Evolutionary conservation across 257 asterid genomes (phyloP).

Genomic region (Salvia splendens): DNA sequence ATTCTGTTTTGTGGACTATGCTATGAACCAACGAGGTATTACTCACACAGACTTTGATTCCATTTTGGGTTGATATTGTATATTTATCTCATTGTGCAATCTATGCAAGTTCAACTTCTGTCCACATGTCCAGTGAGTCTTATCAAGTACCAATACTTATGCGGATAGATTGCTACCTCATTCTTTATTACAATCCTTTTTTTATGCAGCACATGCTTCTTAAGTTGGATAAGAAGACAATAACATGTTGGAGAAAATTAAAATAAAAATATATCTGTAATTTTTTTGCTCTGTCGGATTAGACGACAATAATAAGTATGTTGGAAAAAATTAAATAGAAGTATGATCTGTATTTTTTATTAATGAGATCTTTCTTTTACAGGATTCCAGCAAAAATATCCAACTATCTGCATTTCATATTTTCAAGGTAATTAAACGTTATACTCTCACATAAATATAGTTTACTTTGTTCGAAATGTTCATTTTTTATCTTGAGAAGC

Average conservation of each 20-base stretch:
- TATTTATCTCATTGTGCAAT: not conserved
- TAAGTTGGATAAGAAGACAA: slow-evolving; percentile 7
- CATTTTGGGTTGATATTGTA: not conserved
- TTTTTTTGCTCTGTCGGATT: no score
- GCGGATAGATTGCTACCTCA: slow-evolving; percentile 17
- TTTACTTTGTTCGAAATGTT: slow-evolving; percentile 5
- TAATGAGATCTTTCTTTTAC: slow-evolving; percentile 31
- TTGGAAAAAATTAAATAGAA: slow-evolving; percentile 16
- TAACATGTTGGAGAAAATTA: not conserved
- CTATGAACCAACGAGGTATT: not conserved
- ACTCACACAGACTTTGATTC: not conserved
- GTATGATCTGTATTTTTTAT: slow-evolving; percentile 27
- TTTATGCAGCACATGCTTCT: slow-evolving; percentile 22
- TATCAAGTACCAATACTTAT: slow-evolving; percentile 17
- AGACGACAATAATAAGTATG: not conserved
- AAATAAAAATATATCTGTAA: no score
- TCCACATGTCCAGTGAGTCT: slow-evolving; percentile 4
- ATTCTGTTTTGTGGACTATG: slow-evolving; percentile 6
- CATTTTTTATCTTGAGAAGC: slow-evolving; percentile 26
- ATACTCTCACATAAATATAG: slow-evolving; percentile 13
- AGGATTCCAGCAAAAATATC: slow-evolving; percentile 97
- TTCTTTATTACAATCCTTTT: slow-evolving; percentile 8
- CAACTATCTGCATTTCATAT: slow-evolving; percentile 94
- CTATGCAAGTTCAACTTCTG: slow-evolving; percentile 11
- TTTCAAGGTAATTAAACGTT: slow-evolving; percentile 69